Base-by-base conservation (phyloP, 176 grass and related monocot species). In the Puccinellia tenuiflora region DNA sequence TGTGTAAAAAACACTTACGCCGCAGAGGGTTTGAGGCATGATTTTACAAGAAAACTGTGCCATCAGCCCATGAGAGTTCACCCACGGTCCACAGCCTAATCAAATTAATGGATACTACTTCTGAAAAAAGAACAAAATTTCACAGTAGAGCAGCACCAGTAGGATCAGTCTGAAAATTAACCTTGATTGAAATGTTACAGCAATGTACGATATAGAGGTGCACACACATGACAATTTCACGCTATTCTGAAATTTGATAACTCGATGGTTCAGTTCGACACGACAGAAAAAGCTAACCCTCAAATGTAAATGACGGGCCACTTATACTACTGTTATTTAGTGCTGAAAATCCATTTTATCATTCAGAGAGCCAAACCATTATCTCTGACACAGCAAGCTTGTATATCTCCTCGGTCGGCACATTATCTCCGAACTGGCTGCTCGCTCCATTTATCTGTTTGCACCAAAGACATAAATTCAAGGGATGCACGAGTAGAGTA, bases 331-430 rank as follows among this genome's bases (percentile, higher is more conserved):
- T 18, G 9, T 35, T 24, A 25, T 28, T 16, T 43, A 17, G 0
- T 6, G 24, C 37, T 1, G 8, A 20, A 15, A 37, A 14, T 43
- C 16, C 11, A 31, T 15, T 28, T 18, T 0, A 17, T 73, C 65
- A 89, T n/a, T 37, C 33, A 16, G 74, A 81, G 71, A 97, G 84
- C 91, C 88, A 90, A 51, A 86, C 77, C 53, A 93, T 86, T 34
- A 97, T 91, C 84, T 93, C 94, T 0, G 86, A 83, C 29, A 87
- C 76, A 17, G 94, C 86, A 38, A 90, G 64, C 76, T 90, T 88
- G 50, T 86, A 93, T 48, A 76, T 88, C 47, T 86, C 91, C 52
- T 93, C 87, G 0, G 69, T 46, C 17, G 63, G 51, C 62, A 75
- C 15, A 20, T 54, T 71, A n/a, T 88, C 75, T 14, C 20, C 51